Evolutionary conservation across 2,329 filamentous ascomycete genomes (phyloP).

Genomic region (Penicillium sp.): DNA sequence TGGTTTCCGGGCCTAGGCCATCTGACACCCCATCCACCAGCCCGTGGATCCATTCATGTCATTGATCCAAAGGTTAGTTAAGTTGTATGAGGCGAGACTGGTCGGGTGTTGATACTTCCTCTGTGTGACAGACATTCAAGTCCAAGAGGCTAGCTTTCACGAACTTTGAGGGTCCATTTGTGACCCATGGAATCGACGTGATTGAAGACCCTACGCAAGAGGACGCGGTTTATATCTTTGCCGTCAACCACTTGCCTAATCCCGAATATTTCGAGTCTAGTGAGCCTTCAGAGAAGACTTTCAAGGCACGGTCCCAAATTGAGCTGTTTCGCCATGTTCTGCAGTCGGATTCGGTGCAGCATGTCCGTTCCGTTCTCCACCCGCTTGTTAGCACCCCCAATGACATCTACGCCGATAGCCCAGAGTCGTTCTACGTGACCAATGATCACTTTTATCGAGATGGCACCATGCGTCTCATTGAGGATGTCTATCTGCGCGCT

Average conservation of each 20-base stretch:
- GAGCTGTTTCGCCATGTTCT: conserved; percentile 60
- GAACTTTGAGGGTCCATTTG: conserved; percentile 55
- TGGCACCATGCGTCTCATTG: conserved; percentile 49
- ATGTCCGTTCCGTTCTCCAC: conserved; percentile 56
- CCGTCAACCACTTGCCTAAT: conserved; percentile 60
- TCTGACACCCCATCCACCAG: conserved; percentile 39
- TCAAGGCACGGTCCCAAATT: conserved; percentile 53
- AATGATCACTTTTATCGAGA: conserved; percentile 60
- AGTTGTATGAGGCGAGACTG: neutral
- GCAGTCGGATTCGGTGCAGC: conserved; percentile 41
- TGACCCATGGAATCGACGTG: conserved; percentile 63
- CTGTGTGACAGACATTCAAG: conserved; percentile 43
- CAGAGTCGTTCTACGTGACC: conserved; percentile 56
- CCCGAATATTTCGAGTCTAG: conserved; percentile 33
- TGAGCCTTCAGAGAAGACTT: conserved; percentile 20
- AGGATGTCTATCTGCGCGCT: conserved; percentile 44
- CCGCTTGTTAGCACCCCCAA: conserved; percentile 59
- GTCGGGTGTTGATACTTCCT: neutral
- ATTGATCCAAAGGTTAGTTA: conserved; percentile 54
- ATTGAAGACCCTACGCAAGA: conserved; percentile 48
- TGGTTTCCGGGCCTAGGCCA: conserved; percentile 56
- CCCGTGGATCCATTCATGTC: conserved; percentile 43
- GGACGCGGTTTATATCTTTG: conserved; percentile 58
- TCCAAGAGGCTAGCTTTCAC: conserved; percentile 50
- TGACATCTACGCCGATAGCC: conserved; percentile 53